Evolutionary conservation across 331 rosid genomes (phyloP).

Genomic region (Spiraea crenata): DNA sequence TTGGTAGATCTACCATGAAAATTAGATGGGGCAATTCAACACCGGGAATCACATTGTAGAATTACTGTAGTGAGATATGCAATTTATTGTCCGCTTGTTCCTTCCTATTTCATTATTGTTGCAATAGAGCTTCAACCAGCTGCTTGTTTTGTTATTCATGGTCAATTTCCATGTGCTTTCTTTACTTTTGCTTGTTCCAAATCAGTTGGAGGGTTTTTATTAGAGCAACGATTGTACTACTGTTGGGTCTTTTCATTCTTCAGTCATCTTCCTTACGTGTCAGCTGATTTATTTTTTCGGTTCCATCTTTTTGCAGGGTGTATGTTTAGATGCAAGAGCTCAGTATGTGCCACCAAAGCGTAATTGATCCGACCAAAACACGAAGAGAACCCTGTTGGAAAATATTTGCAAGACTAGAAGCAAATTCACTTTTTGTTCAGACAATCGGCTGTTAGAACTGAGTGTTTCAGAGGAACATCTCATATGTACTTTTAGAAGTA

Average conservation of each 20-base stretch:
- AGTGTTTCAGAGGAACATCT: not conserved
- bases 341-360: conserved; percentile 79
- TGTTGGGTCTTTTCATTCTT: not conserved
- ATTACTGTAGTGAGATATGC: not conserved
- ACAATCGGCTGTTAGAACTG: not conserved
- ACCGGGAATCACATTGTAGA: not conserved
- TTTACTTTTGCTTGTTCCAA: not conserved
- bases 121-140: not conserved
- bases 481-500: too few species aligned
- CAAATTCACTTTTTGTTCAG: not conserved
- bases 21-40: not conserved
- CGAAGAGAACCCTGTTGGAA: not conserved
- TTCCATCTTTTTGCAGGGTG: conserved; percentile 43
- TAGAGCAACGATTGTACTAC: not conserved
- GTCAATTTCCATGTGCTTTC: not conserved
- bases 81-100: not conserved
- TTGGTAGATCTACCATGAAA: not conserved
- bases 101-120: not conserved
- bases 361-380: not conserved
- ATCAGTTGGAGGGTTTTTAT: not conserved
- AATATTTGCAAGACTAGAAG: not conserved
- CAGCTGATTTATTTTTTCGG: conserved; percentile 11
- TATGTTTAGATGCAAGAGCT: conserved; percentile 74
- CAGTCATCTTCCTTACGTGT: not conserved
- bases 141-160: not conserved